A percentile compares a stretch with the other conserved stretches of the same genome.
Conservation (phyloP, 352 stramenopile species). For the Globisporangium nagaii region DNA sequence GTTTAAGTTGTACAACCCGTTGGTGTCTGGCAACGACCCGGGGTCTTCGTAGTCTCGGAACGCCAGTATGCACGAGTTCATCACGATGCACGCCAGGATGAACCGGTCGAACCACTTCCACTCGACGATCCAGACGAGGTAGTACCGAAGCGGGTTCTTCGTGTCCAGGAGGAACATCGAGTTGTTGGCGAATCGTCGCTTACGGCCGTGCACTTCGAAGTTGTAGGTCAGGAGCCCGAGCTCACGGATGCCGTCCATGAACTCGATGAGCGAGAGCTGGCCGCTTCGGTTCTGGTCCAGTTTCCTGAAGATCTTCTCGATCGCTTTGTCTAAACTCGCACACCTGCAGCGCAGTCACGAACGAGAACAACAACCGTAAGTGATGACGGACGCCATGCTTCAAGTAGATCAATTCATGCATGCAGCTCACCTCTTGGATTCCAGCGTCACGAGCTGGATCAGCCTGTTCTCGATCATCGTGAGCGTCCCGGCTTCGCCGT, state of each 20-base stretch:
- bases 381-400: no score
- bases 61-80: slow-evolving; percentile 62
- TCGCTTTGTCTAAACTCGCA: slow-evolving; percentile 16
- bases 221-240: slow-evolving; percentile 43
- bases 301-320: slow-evolving; percentile 32
- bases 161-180: slow-evolving; percentile 32
- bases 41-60: slow-evolving; percentile 49
- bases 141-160: slow-evolving; percentile 29
- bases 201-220: slow-evolving; percentile 36
- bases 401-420: no score
- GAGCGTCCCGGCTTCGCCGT: slow-evolving; percentile 15
- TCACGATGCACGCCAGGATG: slow-evolving; percentile 61
- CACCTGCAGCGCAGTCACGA: background rate
- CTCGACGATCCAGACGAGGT: slow-evolving; percentile 37
- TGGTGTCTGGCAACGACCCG: slow-evolving; percentile 22
- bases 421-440: slow-evolving; percentile 16
- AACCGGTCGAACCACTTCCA: slow-evolving; percentile 75
- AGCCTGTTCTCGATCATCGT: slow-evolving; percentile 25
- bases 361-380: no score
- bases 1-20: slow-evolving; percentile 17
- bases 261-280: slow-evolving; percentile 33
- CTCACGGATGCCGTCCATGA: slow-evolving; percentile 31
- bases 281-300: slow-evolving; percentile 33
- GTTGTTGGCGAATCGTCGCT: slow-evolving; percentile 31
- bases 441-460: slow-evolving; percentile 28